Percentiles rank a stretch among this genome's conserved stretches.
These are phyloP conservation scores for Candida freyschussii DNA, from an alignment of 1,139 yeast genomes.

Conservation along the genomic window DNA sequence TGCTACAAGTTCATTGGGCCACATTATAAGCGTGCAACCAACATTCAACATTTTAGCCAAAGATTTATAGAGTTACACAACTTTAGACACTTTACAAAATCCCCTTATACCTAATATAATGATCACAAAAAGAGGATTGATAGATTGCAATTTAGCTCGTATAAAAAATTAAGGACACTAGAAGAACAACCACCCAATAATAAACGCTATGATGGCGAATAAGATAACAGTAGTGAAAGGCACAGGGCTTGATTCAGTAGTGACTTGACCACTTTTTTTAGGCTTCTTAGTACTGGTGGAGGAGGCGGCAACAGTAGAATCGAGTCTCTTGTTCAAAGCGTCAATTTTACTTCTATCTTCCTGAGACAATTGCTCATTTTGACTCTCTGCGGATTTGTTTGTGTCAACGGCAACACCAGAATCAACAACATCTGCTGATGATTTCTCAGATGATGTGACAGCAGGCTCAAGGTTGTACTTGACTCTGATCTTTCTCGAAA, in stretches of 20 bases:
- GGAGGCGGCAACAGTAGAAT: conserved; percentile 25
- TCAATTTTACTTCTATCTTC: conserved; percentile 39
- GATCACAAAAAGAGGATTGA: no score
- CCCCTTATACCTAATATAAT: no score
- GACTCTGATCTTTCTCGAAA: conserved; percentile 77
- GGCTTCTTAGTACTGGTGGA: conserved; percentile 15
- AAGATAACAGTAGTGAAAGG: conserved; percentile 44
- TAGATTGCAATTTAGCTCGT: no score
- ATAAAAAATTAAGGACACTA: no score
- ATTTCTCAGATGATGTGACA: conserved; percentile 16
- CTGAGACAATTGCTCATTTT: conserved; percentile 31
- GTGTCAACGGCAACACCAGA: conserved; percentile 16
- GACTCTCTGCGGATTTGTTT: conserved; percentile 8
- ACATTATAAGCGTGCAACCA: no score
- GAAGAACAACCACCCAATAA: conserved; percentile 58
- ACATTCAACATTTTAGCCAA: no score
- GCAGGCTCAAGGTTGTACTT: conserved; percentile 39
- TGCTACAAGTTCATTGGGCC: no score
- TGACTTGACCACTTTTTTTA: conserved; percentile 1
- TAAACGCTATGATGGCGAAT: conserved; percentile 52
- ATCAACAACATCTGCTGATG: conserved; percentile 19
- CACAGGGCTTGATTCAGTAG: conserved; percentile 32
- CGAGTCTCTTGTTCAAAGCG: conserved; percentile 41
- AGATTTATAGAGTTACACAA: no score
- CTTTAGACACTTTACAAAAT: no score